phyloP scores from a whole-genome alignment of 352 stramenopile species.

The Sclerospora graminicola region DNA sequence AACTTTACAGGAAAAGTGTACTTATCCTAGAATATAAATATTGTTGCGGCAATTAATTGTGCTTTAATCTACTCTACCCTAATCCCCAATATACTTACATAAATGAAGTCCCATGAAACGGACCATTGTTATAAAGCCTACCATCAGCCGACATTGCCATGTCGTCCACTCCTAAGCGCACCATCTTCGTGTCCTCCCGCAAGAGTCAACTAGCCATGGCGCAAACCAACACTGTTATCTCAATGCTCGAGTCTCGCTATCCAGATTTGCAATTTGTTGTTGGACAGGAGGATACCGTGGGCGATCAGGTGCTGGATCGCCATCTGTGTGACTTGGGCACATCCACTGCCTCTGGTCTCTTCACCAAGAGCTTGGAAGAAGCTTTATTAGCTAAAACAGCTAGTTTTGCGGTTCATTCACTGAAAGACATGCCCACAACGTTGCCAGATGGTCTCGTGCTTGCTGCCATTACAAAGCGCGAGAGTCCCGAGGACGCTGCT shows the following conservation, averaged over 20 bases:
- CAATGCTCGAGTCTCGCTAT: slow-evolving; percentile 58
- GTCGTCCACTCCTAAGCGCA: slow-evolving; percentile 19
- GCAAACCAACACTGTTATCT: slow-evolving; percentile 81
- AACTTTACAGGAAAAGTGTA: no score
- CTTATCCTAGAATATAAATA: no score
- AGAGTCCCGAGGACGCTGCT: slow-evolving; percentile 72
- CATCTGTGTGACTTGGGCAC: slow-evolving; percentile 71
- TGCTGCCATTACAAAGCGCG: slow-evolving; percentile 69
- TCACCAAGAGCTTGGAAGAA: slow-evolving; percentile 86
- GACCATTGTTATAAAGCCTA: no score
- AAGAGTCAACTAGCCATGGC: slow-evolving; percentile 85
- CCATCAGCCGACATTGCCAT: no score
- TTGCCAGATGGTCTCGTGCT: slow-evolving; percentile 72
- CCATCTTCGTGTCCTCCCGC: slow-evolving; percentile 75
- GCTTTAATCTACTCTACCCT: no score
- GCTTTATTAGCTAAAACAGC: slow-evolving; percentile 48
- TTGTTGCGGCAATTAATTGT: no score
- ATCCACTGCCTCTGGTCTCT: slow-evolving; percentile 57
- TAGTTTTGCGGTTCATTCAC: slow-evolving; percentile 82
- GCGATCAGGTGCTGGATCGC: slow-evolving; percentile 70
- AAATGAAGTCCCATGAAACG: no score
- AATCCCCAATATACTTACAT: no score
- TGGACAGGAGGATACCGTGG: slow-evolving; percentile 68
- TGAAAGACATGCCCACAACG: slow-evolving; percentile 86
- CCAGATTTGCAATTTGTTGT: slow-evolving; percentile 69